Evolutionary conservation across 352 stramenopile species (phyloP).

Genomic region (Pythium plurisporium): DNA sequence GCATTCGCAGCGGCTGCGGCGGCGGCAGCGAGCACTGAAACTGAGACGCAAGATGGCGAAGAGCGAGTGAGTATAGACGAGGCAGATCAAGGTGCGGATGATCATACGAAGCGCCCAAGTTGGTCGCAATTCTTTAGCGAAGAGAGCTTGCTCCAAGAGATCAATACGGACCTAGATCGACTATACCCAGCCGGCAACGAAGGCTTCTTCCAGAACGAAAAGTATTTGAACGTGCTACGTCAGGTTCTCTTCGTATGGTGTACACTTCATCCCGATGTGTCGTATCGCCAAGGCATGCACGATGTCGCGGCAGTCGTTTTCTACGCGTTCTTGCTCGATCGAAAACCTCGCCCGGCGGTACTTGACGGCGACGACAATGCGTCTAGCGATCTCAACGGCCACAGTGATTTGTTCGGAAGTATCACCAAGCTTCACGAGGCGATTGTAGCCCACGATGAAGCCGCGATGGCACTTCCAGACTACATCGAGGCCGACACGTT

Average conservation of each 20-base stretch:
- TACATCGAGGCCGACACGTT: slow-evolving; percentile 61
- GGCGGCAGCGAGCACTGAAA: background rate
- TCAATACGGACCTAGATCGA: slow-evolving; percentile 77
- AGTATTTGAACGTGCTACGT: slow-evolving; percentile 55
- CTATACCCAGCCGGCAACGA: slow-evolving; percentile 73
- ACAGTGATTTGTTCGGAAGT: slow-evolving; percentile 19
- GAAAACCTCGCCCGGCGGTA: slow-evolving; percentile 11
- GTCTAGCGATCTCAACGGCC: background rate
- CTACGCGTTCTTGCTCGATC: slow-evolving; percentile 48
- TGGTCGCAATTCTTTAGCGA: slow-evolving; percentile 73
- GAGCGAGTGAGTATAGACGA: slow-evolving; percentile 18
- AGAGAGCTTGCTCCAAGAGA: slow-evolving; percentile 66
- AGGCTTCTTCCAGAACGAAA: slow-evolving; percentile 68
- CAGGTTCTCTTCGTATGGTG: slow-evolving; percentile 84
- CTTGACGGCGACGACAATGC: background rate
- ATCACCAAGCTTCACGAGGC: background rate
- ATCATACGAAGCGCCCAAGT: slow-evolving; percentile 9
- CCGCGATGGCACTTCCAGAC: slow-evolving; percentile 26
- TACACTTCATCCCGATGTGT: slow-evolving; percentile 69
- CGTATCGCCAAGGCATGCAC: slow-evolving; percentile 85
- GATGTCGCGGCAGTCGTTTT: slow-evolving; percentile 77
- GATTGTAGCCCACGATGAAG: slow-evolving; percentile 1
- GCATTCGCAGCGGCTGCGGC: slow-evolving; percentile 24
- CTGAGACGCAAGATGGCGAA: background rate
- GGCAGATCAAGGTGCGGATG: background rate